phyloP scores from a whole-genome alignment of 2,329 filamentous ascomycete species.

The Aspergillus sojae region DNA sequence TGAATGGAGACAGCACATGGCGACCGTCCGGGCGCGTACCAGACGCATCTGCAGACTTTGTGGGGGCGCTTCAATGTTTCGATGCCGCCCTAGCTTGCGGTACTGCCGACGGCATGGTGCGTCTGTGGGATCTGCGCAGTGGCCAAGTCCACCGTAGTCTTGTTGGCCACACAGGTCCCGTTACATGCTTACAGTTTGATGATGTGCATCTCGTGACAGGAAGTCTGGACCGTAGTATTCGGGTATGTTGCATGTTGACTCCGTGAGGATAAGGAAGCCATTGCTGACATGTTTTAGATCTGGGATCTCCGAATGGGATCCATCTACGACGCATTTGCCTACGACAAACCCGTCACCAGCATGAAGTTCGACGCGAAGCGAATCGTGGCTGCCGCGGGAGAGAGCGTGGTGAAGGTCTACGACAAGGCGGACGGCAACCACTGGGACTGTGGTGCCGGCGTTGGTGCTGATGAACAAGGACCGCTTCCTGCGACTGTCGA shows the following conservation, averaged over 20 bases:
- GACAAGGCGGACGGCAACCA: slow-evolving; percentile 95
- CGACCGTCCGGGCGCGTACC: slow-evolving; percentile 66
- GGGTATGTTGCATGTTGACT: slow-evolving; percentile 65
- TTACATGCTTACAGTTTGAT: slow-evolving; percentile 94
- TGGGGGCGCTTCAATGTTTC: slow-evolving; percentile 92
- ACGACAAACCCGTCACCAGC: slow-evolving; percentile 85
- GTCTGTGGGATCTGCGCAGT: slow-evolving; percentile 93
- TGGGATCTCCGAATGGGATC: slow-evolving; percentile 97
- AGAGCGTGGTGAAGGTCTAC: slow-evolving; percentile 95
- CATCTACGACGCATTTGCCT: slow-evolving; percentile 94
- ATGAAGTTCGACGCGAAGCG: slow-evolving; percentile 96
- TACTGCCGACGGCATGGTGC: slow-evolving; percentile 95
- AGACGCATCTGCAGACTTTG: slow-evolving; percentile 79
- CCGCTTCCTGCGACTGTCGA: slow-evolving; percentile 73
- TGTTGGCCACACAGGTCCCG: slow-evolving; percentile 91
- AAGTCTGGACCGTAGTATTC: slow-evolving; percentile 86
- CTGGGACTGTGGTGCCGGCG: slow-evolving; percentile 92
- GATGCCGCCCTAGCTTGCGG: slow-evolving; percentile 94
- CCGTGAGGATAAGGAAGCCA: not conserved
- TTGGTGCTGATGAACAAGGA: slow-evolving; percentile 65
- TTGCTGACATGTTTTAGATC: slow-evolving; percentile 63
- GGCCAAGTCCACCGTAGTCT: slow-evolving; percentile 96
- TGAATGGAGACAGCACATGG: slow-evolving; percentile 68
- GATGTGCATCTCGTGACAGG: slow-evolving; percentile 93
- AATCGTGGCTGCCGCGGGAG: slow-evolving; percentile 87